Evolutionary conservation across 2,329 filamentous ascomycete species (phyloP).

Genomic region (Paramyrothecium sp.): DNA sequence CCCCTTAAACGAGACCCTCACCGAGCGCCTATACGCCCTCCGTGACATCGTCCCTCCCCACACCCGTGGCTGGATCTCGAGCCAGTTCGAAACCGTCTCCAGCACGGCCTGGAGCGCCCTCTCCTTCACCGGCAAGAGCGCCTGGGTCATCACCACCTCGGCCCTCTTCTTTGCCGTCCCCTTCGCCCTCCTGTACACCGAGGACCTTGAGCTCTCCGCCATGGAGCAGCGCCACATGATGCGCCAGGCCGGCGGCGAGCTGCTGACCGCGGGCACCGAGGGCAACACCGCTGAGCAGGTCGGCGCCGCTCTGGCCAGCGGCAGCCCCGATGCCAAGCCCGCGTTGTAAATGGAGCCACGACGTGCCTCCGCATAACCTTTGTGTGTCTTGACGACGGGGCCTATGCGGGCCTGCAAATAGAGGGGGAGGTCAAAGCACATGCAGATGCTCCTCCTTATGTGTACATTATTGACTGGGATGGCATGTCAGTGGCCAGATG

Average conservation of each 20-base stretch:
- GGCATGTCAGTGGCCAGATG: neutral
- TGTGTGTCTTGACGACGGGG: no score
- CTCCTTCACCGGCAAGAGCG: conserved; percentile 75
- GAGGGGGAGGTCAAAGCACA: no score
- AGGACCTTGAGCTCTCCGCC: conserved; percentile 95
- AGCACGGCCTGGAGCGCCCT: conserved; percentile 52
- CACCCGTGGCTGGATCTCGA: conserved; percentile 66
- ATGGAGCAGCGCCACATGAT: conserved; percentile 98
- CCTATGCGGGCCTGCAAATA: no score
- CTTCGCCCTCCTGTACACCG: conserved; percentile 86
- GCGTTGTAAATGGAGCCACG: conserved; percentile 39
- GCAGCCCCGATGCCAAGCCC: conserved; percentile 40
- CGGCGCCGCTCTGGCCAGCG: conserved; percentile 44
- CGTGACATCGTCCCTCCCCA: conserved; percentile 75
- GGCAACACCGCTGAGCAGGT: conserved; percentile 48
- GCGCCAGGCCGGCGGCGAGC: conserved; percentile 85
- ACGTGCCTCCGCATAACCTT: no score
- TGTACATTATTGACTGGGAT: conserved; percentile 1
- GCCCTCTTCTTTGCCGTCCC: conserved; percentile 89
- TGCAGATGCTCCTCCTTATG: neutral
- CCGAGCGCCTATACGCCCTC: conserved; percentile 70
- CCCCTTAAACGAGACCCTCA: conserved; percentile 54
- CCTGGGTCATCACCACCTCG: conserved; percentile 89
- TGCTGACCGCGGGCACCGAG: conserved; percentile 49
- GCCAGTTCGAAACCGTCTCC: conserved; percentile 55